Conservation (phyloP, 306 rosid genomes). For the Erythrophleum fordii region DNA sequence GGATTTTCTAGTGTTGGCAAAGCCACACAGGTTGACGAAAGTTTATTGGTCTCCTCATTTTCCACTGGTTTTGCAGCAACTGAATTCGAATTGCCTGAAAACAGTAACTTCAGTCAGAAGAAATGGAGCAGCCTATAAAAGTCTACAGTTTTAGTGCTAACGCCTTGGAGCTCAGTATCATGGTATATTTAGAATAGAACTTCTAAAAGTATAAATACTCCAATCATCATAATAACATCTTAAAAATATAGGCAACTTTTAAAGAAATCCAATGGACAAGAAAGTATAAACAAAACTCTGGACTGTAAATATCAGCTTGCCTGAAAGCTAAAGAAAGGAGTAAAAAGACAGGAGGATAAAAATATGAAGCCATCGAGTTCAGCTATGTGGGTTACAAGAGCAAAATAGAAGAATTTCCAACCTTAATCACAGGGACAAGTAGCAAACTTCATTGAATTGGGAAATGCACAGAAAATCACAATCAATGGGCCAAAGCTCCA, state of each 20-base stretch:
- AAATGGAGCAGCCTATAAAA: constrained; percentile 28
- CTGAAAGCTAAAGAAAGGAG: constrained; percentile 11
- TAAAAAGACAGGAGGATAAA: not conserved
- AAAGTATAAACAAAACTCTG: constrained; percentile 9
- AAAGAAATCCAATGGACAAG: constrained; percentile 32
- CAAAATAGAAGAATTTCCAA: not conserved
- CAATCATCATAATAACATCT: constrained; percentile 5
- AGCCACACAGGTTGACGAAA: constrained; percentile 49
- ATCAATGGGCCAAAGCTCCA: not conserved
- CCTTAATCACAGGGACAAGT: constrained; percentile 18
- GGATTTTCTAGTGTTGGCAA: constrained; percentile 50
- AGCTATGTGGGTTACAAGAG: not conserved
- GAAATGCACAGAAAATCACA: constrained; percentile 17
- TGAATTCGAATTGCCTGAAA: constrained; percentile 59
- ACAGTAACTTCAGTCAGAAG: constrained; percentile 45
- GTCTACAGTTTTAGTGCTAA: not conserved
- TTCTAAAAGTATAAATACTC: constrained; percentile 12
- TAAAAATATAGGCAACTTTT: not conserved
- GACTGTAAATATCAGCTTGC: not conserved
- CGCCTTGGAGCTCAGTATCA: not conserved
- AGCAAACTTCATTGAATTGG: constrained; percentile 23
- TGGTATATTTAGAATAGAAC: not conserved
- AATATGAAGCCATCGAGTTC: constrained; percentile 7
- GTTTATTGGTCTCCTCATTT: constrained; percentile 43
- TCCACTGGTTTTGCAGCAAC: constrained; percentile 46